Evolutionary conservation across 2,329 filamentous ascomycete species (phyloP).

Genomic region (Aspergillus aculeatus): DNA sequence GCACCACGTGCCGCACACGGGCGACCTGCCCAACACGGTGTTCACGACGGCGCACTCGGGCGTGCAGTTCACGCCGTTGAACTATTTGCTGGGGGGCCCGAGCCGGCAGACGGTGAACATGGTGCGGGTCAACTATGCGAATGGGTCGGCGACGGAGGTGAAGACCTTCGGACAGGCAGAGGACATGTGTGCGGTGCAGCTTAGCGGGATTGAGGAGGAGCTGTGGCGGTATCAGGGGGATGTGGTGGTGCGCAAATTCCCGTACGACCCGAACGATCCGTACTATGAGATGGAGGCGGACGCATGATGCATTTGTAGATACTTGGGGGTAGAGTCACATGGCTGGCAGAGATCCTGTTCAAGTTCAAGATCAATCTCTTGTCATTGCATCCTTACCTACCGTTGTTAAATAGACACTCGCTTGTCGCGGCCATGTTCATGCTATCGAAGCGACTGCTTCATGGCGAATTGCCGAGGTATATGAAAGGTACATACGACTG

Average conservation of each 20-base stretch:
- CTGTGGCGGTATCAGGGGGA: conserved; percentile 15
- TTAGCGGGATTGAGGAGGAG: conserved; percentile 7
- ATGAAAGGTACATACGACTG: too few relatives aligned
- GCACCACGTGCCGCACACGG: conserved; percentile 58
- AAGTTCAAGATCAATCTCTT: too few relatives aligned
- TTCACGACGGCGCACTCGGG: conserved; percentile 21
- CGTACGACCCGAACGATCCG: conserved; percentile 12
- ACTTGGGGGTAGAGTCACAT: too few relatives aligned
- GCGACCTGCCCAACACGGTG: conserved; percentile 56
- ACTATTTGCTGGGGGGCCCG: conserved; percentile 13
- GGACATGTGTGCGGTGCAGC: conserved; percentile 5
- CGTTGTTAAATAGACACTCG: too few relatives aligned
- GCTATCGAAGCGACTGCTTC: too few relatives aligned
- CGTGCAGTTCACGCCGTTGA: conserved; percentile 17
- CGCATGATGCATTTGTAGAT: too few relatives aligned
- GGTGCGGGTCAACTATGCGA: conserved; percentile 10
- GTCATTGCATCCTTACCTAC: too few relatives aligned
- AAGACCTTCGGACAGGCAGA: conserved; percentile 12
- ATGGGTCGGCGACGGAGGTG: conserved; percentile 8
- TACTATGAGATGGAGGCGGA: conserved; percentile 10
- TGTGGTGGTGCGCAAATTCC: conserved; percentile 14
- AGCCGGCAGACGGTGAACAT: conserved; percentile 12
- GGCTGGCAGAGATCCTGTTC: too few relatives aligned
- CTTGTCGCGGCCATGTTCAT: too few relatives aligned
- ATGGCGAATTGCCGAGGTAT: too few relatives aligned